Evolutionary conservation across 805 yeast species (phyloP).

Genomic region (Zygotorulaspora danielsina): DNA sequence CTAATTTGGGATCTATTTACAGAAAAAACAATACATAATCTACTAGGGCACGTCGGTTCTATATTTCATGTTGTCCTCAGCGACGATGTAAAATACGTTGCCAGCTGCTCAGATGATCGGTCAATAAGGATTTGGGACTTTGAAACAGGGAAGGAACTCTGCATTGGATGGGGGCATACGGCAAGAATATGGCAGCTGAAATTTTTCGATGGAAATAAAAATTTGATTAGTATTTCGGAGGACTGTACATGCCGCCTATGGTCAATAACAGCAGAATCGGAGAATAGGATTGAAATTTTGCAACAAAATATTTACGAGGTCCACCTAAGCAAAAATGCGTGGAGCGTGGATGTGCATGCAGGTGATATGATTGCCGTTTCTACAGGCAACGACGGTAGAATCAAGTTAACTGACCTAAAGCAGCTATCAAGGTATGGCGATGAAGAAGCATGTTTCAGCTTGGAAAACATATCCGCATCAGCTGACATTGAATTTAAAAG

Average conservation of each 20-base stretch:
- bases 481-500: conserved; percentile 33
- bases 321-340: conserved; percentile 81
- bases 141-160: conserved; percentile 50
- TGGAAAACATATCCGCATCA: conserved; percentile 35
- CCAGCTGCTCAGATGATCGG: conserved; percentile 91
- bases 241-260: conserved; percentile 83
- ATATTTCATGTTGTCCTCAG: conserved; percentile 76
- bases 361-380: conserved; percentile 55
- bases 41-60: conserved; percentile 84
- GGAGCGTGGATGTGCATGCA: conserved; percentile 67
- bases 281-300: conserved; percentile 14
- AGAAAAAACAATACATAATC: conserved; percentile 45
- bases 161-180: conserved; percentile 94
- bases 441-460: conserved; percentile 27
- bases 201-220: conserved; percentile 43
- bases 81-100: conserved; percentile 47
- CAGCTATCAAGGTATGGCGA: conserved; percentile 31
- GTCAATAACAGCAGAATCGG: conserved; percentile 41
- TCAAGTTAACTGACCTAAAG: conserved; percentile 56
- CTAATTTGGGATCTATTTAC: conserved; percentile 64
- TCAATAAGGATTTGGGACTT: conserved; percentile 76
- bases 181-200: conserved; percentile 87
- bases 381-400: conserved; percentile 91
- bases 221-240: conserved; percentile 69
- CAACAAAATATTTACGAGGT: conserved; percentile 49